Base-by-base conservation (phyloP, 2,329 filamentous ascomycete species). In the Elsinoe ampelina region DNA sequence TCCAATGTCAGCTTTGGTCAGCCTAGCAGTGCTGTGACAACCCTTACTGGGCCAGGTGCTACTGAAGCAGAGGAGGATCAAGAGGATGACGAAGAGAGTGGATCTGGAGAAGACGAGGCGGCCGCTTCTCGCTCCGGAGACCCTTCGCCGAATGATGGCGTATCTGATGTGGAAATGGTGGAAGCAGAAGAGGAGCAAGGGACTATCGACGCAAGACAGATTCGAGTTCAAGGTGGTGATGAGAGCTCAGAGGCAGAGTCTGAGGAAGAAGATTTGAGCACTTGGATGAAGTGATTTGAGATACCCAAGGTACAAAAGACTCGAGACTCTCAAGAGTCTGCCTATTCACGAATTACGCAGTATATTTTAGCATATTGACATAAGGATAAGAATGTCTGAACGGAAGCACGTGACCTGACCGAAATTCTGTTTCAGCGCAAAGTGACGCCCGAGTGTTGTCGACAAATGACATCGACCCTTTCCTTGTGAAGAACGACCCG, bases 401-500 rank as follows among this genome's bases (percentile, higher is more conserved):
- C 13, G 8, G 3, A 26, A 52, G 19, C 32, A 52, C 48, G 32
- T 52, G 48, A 52, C 48, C n/a, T 35, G 15, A 26, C 5, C 15
- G 20, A 45, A 45, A 45, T 22, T 45, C 32, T 30, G 45, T 34
- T 34, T 36, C 26, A 34, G 15, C 12, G 48, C 11, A 52, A 45
- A 52, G 48, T 50, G 19, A 45, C 20, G 41, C 26, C 41, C 41
- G 41, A 45, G 41, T 45, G 41, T 45, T 45, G 41, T 22, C 26
- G 19, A 45, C 20, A 22, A 38, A 52, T 52, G 48, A 52, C 48
- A 52, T 52, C 48, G 48, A 52, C 48, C 35, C 48, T 52, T 35
- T 52, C 34, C 26, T 52, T 34, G 20, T 34, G n/a, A 39, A n/a
- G 47, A 51, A 38, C 17, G 38, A 26, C 20, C 45, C 26, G 19